phyloP scores from a whole-genome alignment of 2,329 filamentous ascomycete species.

The Parasarocladium wereldwijsianum region DNA sequence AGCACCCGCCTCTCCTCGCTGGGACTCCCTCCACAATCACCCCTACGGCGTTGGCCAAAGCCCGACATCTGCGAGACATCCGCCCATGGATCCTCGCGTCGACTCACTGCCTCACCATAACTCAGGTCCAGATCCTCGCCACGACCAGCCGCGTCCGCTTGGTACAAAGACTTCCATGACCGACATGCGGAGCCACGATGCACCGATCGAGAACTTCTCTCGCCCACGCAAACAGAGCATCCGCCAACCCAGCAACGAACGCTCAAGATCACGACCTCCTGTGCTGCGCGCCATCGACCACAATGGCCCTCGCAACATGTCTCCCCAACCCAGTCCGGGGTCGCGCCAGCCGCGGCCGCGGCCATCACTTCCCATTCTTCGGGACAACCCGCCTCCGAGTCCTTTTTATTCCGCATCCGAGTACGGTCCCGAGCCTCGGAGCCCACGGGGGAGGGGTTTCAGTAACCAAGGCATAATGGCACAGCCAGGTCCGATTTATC shows the following conservation, averaged over 20 bases:
- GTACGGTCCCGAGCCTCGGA: conserved; percentile 19
- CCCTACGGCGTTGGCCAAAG: neutral
- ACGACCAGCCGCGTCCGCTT: conserved; percentile 16
- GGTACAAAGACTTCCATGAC: conserved; percentile 16
- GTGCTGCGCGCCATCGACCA: conserved; percentile 14
- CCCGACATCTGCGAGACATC: neutral
- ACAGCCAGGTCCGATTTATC: conserved; percentile 5
- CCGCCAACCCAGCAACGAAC: conserved; percentile 24
- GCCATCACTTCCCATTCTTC: too few species aligned
- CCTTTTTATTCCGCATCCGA: conserved; percentile 23
- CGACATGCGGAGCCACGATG: conserved; percentile 20
- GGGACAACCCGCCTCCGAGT: neutral
- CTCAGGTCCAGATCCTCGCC: conserved; percentile 12
- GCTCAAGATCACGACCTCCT: conserved; percentile 15
- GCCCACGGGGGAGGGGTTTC: conserved; percentile 12
- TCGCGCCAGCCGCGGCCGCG: conserved; percentile 2
- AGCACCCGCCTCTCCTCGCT: conserved; percentile 2
- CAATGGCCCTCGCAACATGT: conserved; percentile 7
- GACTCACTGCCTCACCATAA: conserved; percentile 1
- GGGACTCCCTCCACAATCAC: conserved; percentile 1
- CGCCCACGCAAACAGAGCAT: conserved; percentile 40
- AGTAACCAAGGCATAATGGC: neutral
- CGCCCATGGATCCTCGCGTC: neutral
- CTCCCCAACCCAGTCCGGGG: conserved; percentile 5
- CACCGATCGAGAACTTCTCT: conserved; percentile 41